Base-by-base conservation (phyloP, 83 land plant species). In the Thuja plicata region DNA sequence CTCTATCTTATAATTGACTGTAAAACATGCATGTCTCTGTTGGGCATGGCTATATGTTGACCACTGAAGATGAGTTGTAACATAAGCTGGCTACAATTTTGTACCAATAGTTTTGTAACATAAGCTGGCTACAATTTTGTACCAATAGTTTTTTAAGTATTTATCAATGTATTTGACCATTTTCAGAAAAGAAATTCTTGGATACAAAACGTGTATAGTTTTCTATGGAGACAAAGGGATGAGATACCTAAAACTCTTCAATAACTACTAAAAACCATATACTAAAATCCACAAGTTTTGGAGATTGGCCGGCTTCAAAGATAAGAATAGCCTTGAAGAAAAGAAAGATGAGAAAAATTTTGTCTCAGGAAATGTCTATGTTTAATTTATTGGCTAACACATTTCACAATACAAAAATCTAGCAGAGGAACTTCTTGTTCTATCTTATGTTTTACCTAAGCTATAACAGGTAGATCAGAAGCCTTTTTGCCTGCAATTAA, bases 401-500 rank as follows among this genome's bases (percentile, higher is more conserved):
- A 71, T 21, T 5, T 46, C 84, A 81, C 52, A 45, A 43, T n/a
- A 8, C 52, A 82, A 82, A 82, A 82, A 82, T 81, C 10, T 45
- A 82, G 3, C 30, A 43, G 32, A 43, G 54, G 27, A 43, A 82
- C 15, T 82, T 45, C 54, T 27, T 45, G 41, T 82, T 79, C 83
- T 79, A 24, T 88, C 34, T 8, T 15, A 46, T 50, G 89, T 17
- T 8, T 88, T 52, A 83, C 70, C 89, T 48, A 43, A 52, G 30
- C 19, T 84, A 88, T n/a, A 74, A 35, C 88, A 73, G 89, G 88
- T 50, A 87, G 86, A 84, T 81, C 46, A 21, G 89, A 87, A 43
- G 43, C n/a, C 43, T 87, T 86, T 86, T 30, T 57, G 45, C 43
- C 89, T 1, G 38, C 32, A 84, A 88, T 37, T 30, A 88, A 54